phyloP scores from a whole-genome alignment of 2,329 filamentous ascomycete species.

The Ceratocystis lukuohia region DNA sequence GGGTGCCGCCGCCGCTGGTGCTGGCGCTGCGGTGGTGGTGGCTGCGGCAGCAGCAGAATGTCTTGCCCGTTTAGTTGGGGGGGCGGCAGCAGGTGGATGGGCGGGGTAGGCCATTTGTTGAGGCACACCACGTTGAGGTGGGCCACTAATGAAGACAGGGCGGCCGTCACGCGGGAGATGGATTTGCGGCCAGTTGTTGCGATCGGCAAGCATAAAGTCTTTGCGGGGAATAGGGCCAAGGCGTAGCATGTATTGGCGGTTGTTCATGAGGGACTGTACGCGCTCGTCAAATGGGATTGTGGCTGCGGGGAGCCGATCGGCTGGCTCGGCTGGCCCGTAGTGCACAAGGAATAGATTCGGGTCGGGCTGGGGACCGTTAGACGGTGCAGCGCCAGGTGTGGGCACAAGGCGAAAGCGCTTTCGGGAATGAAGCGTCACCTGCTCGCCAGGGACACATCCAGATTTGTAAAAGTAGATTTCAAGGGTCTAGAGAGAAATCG shows the following conservation, averaged over 20 bases:
- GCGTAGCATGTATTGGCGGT: conserved; percentile 51
- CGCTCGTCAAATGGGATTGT: conserved; percentile 52
- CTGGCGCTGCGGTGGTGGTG: conserved; percentile 25
- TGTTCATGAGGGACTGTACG: conserved; percentile 46
- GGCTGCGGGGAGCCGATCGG: conserved; percentile 56
- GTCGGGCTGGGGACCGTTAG: conserved; percentile 53
- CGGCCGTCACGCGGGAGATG: conserved; percentile 47
- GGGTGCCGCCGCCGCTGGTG: conserved; percentile 17
- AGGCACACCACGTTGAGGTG: conserved; percentile 36
- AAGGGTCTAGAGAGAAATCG: conserved; percentile 46
- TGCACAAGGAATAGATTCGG: conserved; percentile 82
- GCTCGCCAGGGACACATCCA: conserved; percentile 67
- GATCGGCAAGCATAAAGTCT: conserved; percentile 87
- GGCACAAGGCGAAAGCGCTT: conserved; percentile 74
- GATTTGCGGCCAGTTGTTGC: conserved; percentile 79
- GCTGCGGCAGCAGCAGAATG: conserved; percentile 31
- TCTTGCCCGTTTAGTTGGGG: conserved; percentile 42
- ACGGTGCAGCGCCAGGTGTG: conserved; percentile 55
- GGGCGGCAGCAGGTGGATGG: conserved; percentile 33
- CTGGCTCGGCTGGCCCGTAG: conserved; percentile 64
- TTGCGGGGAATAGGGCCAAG: conserved; percentile 76
- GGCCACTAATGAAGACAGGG: conserved; percentile 38
- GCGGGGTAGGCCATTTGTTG: conserved; percentile 51
- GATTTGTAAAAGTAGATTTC: conserved; percentile 75
- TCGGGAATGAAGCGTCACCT: conserved; percentile 61